Conservation (phyloP, 2,329 filamentous ascomycete genomes). For the Escovopsis sp. region DNA sequence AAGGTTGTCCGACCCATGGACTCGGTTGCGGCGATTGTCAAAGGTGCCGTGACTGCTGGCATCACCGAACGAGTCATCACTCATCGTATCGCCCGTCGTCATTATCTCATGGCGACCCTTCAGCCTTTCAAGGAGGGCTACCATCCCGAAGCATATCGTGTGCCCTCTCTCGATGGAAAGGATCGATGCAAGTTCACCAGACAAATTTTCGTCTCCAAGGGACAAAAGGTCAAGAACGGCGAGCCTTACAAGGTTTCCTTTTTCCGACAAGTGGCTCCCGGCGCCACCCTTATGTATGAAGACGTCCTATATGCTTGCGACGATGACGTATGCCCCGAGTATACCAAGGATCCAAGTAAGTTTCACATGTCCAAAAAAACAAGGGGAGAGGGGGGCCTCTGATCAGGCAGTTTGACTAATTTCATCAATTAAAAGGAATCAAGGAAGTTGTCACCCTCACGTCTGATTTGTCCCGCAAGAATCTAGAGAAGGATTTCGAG, state of each 20-base stretch:
- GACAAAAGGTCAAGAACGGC: slow-evolving; percentile 96
- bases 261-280: slow-evolving; percentile 93
- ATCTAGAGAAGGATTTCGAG: slow-evolving; percentile 98
- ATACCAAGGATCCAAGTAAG: slow-evolving; percentile 98
- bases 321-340: slow-evolving; percentile 94
- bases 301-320: slow-evolving; percentile 96
- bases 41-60: slow-evolving; percentile 92
- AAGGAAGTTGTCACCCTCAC: slow-evolving; percentile 98
- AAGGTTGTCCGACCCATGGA: slow-evolving; percentile 99
- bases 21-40: slow-evolving; percentile 95
- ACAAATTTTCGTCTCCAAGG: slow-evolving; percentile 97
- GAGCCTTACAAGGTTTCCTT: slow-evolving; percentile 98
- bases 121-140: slow-evolving; percentile 99
- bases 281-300: slow-evolving; percentile 97
- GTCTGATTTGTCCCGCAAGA: slow-evolving; percentile 92
- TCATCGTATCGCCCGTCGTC: slow-evolving; percentile 87
- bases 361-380: slow-evolving; percentile 15
- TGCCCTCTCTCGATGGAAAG: slow-evolving; percentile 90
- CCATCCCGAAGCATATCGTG: slow-evolving; percentile 94
- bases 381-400: too few relatives aligned
- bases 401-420: neutral
- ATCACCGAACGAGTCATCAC: slow-evolving; percentile 96
- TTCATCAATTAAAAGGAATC: slow-evolving; percentile 51
- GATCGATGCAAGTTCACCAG: slow-evolving; percentile 97
- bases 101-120: slow-evolving; percentile 97